Conservation (phyloP, 2,329 filamentous ascomycete genomes). For the Alternaria gaisen region DNA sequence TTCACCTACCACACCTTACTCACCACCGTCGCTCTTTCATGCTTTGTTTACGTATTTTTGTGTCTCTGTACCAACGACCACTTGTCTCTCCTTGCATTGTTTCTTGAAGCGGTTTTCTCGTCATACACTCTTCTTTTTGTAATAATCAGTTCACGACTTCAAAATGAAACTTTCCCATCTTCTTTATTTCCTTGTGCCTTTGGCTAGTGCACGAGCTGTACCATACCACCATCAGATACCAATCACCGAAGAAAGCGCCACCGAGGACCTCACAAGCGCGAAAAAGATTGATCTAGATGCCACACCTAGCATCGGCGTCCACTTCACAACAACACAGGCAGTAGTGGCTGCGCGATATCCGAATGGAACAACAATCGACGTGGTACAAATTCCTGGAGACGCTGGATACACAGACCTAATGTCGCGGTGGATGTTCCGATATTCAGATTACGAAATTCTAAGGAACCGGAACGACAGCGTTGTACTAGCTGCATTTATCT, state of each 20-base stretch:
- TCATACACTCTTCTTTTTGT: background rate
- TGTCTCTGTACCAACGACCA: background rate
- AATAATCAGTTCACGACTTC: conserved; percentile 3
- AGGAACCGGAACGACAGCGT: conserved; percentile 22
- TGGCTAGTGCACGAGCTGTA: conserved; percentile 19
- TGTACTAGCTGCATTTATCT: conserved; percentile 28
- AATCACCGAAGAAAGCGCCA: background rate
- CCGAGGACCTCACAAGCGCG: background rate
- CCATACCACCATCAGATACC: conserved; percentile 16
- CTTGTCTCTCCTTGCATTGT: background rate
- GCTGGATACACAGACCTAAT: conserved; percentile 35
- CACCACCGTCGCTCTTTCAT: conserved; percentile 4
- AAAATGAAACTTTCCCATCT: conserved; percentile 15
- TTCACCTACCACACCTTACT: conserved; percentile 1
- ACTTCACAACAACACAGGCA: conserved; percentile 41
- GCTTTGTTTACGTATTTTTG: background rate
- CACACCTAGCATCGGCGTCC: conserved; percentile 33
- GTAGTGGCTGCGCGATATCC: conserved; percentile 33
- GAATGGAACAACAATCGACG: conserved; percentile 34
- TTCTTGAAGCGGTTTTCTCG: background rate
- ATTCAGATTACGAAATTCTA: conserved; percentile 14
- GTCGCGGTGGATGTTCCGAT: conserved; percentile 29
- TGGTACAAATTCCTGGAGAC: conserved; percentile 33
- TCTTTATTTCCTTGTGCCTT: conserved; percentile 16
- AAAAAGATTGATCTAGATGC: conserved; percentile 3